phyloP scores from a whole-genome alignment of 129 eudicot genomes.

The Lonicera japonica region DNA sequence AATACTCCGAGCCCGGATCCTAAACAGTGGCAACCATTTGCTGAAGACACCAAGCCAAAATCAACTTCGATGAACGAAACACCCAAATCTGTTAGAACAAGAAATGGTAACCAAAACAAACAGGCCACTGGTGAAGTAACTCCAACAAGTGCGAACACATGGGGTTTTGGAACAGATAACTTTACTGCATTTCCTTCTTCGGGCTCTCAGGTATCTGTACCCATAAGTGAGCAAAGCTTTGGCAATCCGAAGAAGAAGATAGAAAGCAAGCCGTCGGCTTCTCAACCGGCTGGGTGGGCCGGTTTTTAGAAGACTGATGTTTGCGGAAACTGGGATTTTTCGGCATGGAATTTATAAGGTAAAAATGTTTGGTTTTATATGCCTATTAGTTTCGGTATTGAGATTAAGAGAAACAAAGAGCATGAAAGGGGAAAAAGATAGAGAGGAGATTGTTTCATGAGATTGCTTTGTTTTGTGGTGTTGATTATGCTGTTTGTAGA shows the following conservation, averaged over 20 bases:
- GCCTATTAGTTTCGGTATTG: not conserved
- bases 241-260: constrained; percentile 39
- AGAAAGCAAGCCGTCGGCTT: constrained; percentile 58
- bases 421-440: not conserved
- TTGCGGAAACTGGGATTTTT: constrained; percentile 2
- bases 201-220: constrained; percentile 37
- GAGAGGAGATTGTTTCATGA: constrained; percentile 4
- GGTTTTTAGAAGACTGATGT: constrained; percentile 45
- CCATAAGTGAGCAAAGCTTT: constrained; percentile 29
- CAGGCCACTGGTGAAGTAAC: constrained; percentile 31
- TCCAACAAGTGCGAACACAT: constrained; percentile 27
- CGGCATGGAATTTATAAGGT: not conserved
- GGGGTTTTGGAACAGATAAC: constrained; percentile 78
- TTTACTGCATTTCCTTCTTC: constrained; percentile 67
- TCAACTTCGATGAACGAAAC: constrained; percentile 20
- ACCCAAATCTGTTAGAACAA: constrained; percentile 76
- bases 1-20: constrained; percentile 46
- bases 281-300: constrained; percentile 99
- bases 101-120: constrained; percentile 42
- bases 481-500: constrained; percentile 17
- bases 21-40: constrained; percentile 71
- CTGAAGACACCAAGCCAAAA: constrained; percentile 39
- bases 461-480: constrained; percentile 4
- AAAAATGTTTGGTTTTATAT: too few species aligned
- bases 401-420: not conserved